Percentiles rank a stretch among this genome's conserved stretches.
Evolutionary conservation across 768 basidiomycete species (phyloP).

Genomic region (Hygrophorus russula): DNA sequence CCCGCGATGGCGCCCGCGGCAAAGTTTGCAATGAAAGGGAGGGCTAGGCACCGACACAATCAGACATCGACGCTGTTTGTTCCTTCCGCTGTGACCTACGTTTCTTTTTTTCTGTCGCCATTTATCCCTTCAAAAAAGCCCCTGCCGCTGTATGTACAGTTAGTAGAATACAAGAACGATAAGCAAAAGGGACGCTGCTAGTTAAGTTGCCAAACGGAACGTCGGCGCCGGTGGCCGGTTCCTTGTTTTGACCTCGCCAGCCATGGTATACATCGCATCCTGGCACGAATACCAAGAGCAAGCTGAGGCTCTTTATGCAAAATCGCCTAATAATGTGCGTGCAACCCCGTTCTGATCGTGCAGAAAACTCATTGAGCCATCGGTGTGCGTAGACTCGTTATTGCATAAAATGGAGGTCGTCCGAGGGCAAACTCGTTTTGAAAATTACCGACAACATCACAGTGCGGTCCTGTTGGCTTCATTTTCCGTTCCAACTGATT

Average conservation of each 20-base stretch:
- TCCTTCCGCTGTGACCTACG: slow-evolving; percentile 10
- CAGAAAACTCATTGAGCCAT: background rate
- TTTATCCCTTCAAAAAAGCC: slow-evolving; percentile 2
- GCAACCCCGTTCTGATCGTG: background rate
- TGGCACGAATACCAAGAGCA: slow-evolving; percentile 90
- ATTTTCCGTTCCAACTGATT: background rate
- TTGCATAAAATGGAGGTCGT: slow-evolving; percentile 83
- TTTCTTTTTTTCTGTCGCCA: slow-evolving; percentile 22
- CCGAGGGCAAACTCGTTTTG: slow-evolving; percentile 79
- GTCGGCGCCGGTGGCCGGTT: too few relatives aligned
- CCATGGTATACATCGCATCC: slow-evolving; percentile 80
- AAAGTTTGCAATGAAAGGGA: slow-evolving; percentile 85
- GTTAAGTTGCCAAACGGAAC: too few relatives aligned
- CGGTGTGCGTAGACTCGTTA: slow-evolving; percentile 59
- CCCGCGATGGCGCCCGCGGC: slow-evolving; percentile 95
- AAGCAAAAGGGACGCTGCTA: too few relatives aligned
- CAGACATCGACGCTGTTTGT: too few relatives aligned
- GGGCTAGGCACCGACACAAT: slow-evolving; percentile 44
- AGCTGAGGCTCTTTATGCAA: slow-evolving; percentile 74
- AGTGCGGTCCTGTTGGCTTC: slow-evolving; percentile 33
- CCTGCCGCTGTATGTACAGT: too few relatives aligned
- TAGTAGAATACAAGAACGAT: too few relatives aligned
- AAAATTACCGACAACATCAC: slow-evolving; percentile 89
- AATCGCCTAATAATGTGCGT: slow-evolving; percentile 67
- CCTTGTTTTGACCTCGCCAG: background rate